Evolutionary conservation across 2,329 filamentous ascomycete species (phyloP).

Genomic region (Pseudopithomyces maydicus): DNA sequence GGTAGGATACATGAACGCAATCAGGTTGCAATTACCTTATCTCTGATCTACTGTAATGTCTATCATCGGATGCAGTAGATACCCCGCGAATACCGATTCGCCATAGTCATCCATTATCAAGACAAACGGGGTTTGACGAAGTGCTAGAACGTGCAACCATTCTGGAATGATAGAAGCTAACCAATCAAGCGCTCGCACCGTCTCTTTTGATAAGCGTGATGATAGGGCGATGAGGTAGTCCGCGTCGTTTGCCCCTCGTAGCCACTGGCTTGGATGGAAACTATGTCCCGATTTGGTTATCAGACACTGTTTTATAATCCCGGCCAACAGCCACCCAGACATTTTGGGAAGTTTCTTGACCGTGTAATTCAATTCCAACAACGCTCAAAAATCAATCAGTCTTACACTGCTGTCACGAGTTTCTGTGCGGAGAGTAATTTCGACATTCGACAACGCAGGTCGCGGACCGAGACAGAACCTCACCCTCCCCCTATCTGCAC

Average conservation of each 20-base stretch:
- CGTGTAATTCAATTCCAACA: neutral
- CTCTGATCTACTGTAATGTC: neutral
- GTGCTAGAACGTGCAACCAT: neutral
- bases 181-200: neutral
- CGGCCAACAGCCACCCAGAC: neutral
- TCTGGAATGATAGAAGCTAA: neutral
- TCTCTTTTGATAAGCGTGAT: neutral
- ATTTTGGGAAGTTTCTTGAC: neutral
- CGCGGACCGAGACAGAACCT: neutral
- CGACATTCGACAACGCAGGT: neutral
- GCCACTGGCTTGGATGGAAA: slow-evolving; percentile 3
- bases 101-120: neutral
- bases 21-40: slow-evolving; percentile 3
- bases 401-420: neutral
- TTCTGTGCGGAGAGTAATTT: neutral
- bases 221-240: slow-evolving; percentile 1
- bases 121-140: neutral
- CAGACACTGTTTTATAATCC: neutral
- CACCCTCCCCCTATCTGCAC: neutral
- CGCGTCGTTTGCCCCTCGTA: neutral
- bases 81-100: neutral
- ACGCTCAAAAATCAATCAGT: neutral
- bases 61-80: neutral
- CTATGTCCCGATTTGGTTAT: slow-evolving; percentile 4
- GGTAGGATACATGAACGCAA: neutral